Evolutionary conservation across 2,329 filamentous ascomycete species (phyloP).

Genomic region (Epichloe bromicola): DNA sequence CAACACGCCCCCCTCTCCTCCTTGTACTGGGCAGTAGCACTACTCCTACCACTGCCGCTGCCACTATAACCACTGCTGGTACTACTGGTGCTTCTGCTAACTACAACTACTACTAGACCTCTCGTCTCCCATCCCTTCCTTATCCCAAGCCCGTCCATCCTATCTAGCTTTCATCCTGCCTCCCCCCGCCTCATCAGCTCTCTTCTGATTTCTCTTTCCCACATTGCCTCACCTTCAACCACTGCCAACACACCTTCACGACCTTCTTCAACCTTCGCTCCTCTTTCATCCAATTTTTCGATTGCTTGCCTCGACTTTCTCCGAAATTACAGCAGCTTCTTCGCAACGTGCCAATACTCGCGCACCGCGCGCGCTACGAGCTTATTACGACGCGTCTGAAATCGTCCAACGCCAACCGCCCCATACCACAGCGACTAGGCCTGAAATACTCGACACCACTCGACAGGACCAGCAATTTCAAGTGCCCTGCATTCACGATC

Average conservation of each 20-base stretch:
- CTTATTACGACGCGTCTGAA: constrained; percentile 5
- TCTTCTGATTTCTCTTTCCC: neutral
- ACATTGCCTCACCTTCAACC: neutral
- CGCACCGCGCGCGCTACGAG: neutral
- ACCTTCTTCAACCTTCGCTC: neutral
- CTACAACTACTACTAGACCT: constrained; percentile 2
- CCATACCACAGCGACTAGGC: constrained; percentile 1
- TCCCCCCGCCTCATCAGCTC: neutral
- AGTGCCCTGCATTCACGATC: constrained; percentile 3
- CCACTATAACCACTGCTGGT: neutral
- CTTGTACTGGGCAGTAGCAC: neutral
- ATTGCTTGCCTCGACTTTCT: neutral
- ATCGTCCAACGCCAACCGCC: constrained; percentile 1
- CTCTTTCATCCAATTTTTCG: neutral
- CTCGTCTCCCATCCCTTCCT: constrained; percentile 3
- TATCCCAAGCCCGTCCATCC: constrained; percentile 3
- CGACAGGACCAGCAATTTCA: neutral
- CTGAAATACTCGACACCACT: neutral
- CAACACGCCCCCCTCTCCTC: neutral
- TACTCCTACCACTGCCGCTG: neutral
- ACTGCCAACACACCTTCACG: neutral
- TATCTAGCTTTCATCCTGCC: constrained; percentile 3
- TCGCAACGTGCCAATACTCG: neutral
- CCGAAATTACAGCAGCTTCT: neutral
- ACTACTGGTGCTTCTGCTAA: neutral